Evolutionary conservation across 2,329 filamentous ascomycete genomes (phyloP), one percentile per base, ranked within the genome.

Genomic region (Daldinia sp.): DNA sequence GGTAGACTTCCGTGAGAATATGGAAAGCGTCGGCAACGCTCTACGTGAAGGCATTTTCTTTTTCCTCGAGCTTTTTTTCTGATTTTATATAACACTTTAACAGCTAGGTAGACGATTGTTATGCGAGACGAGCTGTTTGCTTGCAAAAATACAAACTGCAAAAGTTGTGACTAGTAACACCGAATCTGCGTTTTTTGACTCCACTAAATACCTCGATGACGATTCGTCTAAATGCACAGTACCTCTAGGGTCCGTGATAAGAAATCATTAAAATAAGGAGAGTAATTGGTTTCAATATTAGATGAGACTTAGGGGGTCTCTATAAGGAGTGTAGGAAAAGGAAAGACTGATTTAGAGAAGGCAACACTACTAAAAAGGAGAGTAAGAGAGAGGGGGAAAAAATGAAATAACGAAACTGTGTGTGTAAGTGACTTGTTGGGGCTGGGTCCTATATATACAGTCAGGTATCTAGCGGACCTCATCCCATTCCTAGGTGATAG

Each of bases 31-130:
- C 1, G 75, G 73, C 1, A 74, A 61, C 10, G 18, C 35, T 58
- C 71, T 71, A 41, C 74, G 72, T 10, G 73, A 72, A 63, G 75
- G 73, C 75, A 76, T 76, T 26, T 20, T 20, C 37, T 67, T 46
- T 42, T 44, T 18, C 60, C 39, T 28, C 61, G 28, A 3, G 3
- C 4, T 68, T 46, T 66, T 59, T 23, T 23, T 67, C 30, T 63
- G 41, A n/a, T 51, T 28, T n/a, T 65, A 46, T 65, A 60, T 72
- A 30, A 60, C 59, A 35, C 18, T n/a, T 37, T 35, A 37, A 35
- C 58, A 39, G 50, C 15, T 60, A 33, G n/a, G 41, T 51, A 15
- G 42, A 18, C 57, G 51, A 42, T n/a, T 46, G 53, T 33, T 28
- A 26, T 51, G 12, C 50, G 50, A 63, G 60, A 58, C 18, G n/a